phyloP scores from a whole-genome alignment of 306 rosid genomes.

The Citrullus amarus region DNA sequence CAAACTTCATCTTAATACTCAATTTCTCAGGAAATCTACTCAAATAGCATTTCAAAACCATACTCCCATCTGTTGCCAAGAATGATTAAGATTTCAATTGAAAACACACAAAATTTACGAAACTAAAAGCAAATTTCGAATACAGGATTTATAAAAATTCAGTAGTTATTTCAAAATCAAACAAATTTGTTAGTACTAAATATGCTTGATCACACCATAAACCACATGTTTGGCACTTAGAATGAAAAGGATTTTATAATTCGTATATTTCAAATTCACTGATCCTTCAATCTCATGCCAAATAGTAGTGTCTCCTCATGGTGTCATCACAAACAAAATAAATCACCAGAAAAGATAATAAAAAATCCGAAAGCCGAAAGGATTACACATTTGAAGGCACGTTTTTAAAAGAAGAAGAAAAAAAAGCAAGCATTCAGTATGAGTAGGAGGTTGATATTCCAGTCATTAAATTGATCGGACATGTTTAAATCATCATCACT shows the following conservation, averaged over 20 bases:
- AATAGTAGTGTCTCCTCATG: slow-evolving; percentile 15
- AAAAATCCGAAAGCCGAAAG: neutral
- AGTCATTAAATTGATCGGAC: slow-evolving; percentile 19
- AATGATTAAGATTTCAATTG: too few species aligned
- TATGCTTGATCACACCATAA: neutral
- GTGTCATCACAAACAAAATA: neutral
- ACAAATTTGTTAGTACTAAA: neutral
- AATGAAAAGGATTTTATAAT: slow-evolving; percentile 4
- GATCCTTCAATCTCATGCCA: neutral
- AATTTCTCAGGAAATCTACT: neutral
- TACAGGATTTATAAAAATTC: too few species aligned
- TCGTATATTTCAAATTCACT: neutral
- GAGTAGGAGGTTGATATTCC: slow-evolving; percentile 30
- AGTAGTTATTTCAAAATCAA: too few species aligned
- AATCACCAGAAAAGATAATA: neutral
- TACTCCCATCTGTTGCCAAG: neutral
- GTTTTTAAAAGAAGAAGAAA: neutral
- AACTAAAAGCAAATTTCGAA: too few species aligned
- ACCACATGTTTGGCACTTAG: slow-evolving; percentile 12
- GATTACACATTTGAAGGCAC: too few species aligned
- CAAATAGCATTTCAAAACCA: neutral
- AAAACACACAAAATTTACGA: too few species aligned
- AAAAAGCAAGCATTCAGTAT: slow-evolving; percentile 20
- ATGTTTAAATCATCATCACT: slow-evolving; percentile 12
- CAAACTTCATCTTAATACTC: too few species aligned